These are phyloP conservation scores for Calocybe indica DNA, from an alignment of 768 basidiomycete species.

Conservation along the genomic window DNA sequence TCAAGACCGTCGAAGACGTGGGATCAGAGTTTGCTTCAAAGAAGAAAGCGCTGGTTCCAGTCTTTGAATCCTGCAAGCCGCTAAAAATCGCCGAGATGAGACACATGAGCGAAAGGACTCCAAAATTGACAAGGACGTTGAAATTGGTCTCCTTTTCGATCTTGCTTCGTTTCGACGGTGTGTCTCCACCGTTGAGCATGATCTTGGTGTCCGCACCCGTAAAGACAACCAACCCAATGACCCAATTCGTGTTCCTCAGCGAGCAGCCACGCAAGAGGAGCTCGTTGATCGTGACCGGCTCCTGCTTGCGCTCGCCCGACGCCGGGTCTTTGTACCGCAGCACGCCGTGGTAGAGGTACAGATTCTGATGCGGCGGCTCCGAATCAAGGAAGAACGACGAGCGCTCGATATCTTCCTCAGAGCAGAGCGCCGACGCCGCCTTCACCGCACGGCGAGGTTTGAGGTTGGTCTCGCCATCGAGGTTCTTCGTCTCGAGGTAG, in stretches of 20 bases:
- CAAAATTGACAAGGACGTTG: slow-evolving; percentile 94
- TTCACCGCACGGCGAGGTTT: slow-evolving; percentile 77
- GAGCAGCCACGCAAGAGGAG: slow-evolving; percentile 88
- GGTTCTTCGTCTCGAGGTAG: slow-evolving; percentile 96
- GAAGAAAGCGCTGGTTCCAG: slow-evolving; percentile 59
- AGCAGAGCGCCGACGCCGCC: slow-evolving; percentile 67
- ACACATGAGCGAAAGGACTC: slow-evolving; percentile 73
- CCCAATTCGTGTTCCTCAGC: slow-evolving; percentile 86
- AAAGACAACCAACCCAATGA: slow-evolving; percentile 90
- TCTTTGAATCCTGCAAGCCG: slow-evolving; percentile 59
- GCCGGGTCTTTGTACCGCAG: slow-evolving; percentile 62
- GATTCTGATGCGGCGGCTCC: slow-evolving; percentile 89
- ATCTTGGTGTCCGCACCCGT: slow-evolving; percentile 93
- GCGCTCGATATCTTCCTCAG: slow-evolving; percentile 89
- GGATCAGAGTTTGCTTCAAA: slow-evolving; percentile 69
- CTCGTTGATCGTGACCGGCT: slow-evolving; percentile 86
- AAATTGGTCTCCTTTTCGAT: slow-evolving; percentile 99
- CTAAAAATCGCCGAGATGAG: slow-evolving; percentile 66
- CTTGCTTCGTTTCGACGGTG: slow-evolving; percentile 94
- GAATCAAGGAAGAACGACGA: slow-evolving; percentile 86
- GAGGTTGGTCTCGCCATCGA: slow-evolving; percentile 96
- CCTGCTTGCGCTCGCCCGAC: slow-evolving; percentile 48
- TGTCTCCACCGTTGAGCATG: slow-evolving; percentile 87
- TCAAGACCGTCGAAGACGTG: slow-evolving; percentile 54
- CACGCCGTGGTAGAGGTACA: slow-evolving; percentile 87